Evolutionary conservation across 179 eudicot species (phyloP).

Genomic region (Beta lomatogona): DNA sequence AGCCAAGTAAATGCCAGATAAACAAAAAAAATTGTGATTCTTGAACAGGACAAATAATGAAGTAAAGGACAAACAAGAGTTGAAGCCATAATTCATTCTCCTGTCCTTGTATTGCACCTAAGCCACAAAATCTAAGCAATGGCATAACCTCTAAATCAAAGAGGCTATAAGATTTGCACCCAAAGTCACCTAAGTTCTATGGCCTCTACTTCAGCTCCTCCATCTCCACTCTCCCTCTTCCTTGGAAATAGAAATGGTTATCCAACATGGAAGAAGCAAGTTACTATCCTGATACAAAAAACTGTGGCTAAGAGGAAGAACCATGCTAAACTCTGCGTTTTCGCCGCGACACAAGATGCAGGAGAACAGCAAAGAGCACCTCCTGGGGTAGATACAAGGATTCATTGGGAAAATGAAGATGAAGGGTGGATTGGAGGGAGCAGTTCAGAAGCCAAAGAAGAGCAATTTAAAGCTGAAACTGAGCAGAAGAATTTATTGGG

Average conservation of each 20-base stretch:
- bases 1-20: neutral
- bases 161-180: conserved; percentile 12
- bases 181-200: conserved; percentile 24
- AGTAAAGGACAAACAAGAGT: conserved; percentile 18
- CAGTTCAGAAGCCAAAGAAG: conserved; percentile 23
- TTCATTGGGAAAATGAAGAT: conserved; percentile 83
- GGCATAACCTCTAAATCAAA: neutral
- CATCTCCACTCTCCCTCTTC: conserved; percentile 38
- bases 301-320: conserved; percentile 11
- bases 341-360: conserved; percentile 41
- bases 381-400: conserved; percentile 75
- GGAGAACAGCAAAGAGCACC: conserved; percentile 32
- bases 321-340: conserved; percentile 25
- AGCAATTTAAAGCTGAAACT: conserved; percentile 38
- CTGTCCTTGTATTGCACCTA: conserved; percentile 17
- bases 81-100: neutral
- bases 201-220: conserved; percentile 53
- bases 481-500: conserved; percentile 39
- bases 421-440: conserved; percentile 84
- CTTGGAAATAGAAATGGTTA: conserved; percentile 23
- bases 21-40: neutral
- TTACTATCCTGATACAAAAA: conserved; percentile 9
- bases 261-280: conserved; percentile 23
- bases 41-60: conserved; percentile 2
- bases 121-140: conserved; percentile 33